phyloP scores from a whole-genome alignment of 2,329 filamentous ascomycete species.

The Rutstroemia sp. region DNA sequence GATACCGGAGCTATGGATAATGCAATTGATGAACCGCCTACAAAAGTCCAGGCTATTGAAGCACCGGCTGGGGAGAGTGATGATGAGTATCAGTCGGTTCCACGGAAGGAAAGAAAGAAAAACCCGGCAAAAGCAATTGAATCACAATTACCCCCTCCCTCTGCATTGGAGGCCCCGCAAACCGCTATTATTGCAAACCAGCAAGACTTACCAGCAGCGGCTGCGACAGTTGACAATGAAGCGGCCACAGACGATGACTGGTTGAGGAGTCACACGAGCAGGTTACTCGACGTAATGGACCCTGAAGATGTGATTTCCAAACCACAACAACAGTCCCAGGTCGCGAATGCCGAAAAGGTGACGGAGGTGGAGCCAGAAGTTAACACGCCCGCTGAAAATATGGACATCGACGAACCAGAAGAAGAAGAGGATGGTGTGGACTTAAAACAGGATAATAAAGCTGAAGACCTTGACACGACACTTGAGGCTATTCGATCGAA shows the following conservation, averaged over 20 bases:
- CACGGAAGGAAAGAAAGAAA: conserved; percentile 40
- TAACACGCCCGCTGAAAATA: conserved; percentile 12
- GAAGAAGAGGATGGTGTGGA: conserved; percentile 19
- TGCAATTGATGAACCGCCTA: conserved; percentile 33
- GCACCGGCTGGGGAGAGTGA: conserved; percentile 56
- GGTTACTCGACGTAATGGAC: conserved; percentile 76
- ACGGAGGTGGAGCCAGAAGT: conserved; percentile 12
- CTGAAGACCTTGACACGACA: conserved; percentile 28
- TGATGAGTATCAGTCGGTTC: conserved; percentile 65
- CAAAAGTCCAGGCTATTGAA: conserved; percentile 35
- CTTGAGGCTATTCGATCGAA: conserved; percentile 62
- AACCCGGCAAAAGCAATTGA: conserved; percentile 13
- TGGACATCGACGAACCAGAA: conserved; percentile 9
- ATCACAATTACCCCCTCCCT: neutral
- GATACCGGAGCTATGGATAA: conserved; percentile 43
- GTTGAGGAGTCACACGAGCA: conserved; percentile 82
- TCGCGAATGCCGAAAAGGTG: conserved; percentile 6
- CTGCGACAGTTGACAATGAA: conserved; percentile 10
- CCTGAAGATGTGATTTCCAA: conserved; percentile 26
- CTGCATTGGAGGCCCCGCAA: too few relatives aligned
- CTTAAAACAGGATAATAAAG: conserved; percentile 19
- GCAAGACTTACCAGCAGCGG: conserved; percentile 6
- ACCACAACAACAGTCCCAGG: conserved; percentile 13
- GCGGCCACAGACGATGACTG: conserved; percentile 62
- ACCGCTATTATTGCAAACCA: conserved; percentile 16